phyloP scores from a whole-genome alignment of 768 basidiomycete genomes.

The Calvatia gigantea region DNA sequence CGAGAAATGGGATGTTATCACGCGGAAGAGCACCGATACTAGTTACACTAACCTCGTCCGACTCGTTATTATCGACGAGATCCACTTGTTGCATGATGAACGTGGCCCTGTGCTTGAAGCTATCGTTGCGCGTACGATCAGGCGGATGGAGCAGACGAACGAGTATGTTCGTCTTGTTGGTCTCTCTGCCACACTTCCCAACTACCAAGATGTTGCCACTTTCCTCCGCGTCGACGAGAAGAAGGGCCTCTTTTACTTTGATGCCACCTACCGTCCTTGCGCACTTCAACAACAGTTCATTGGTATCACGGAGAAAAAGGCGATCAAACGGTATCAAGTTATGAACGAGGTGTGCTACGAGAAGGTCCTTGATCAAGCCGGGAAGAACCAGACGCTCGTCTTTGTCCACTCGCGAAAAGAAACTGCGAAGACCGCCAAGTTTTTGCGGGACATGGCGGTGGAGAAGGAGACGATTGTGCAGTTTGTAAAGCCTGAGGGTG shows the following conservation, averaged over 20 bases:
- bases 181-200: conserved; percentile 95
- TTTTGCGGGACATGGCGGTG: conserved; percentile 90
- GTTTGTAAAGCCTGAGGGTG: conserved; percentile 92
- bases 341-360: conserved; percentile 99
- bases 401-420: conserved; percentile 99
- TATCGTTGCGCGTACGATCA: conserved; percentile 84
- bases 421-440: conserved; percentile 94
- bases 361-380: conserved; percentile 89
- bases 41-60: conserved; percentile 96
- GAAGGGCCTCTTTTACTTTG: conserved; percentile 96
- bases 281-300: conserved; percentile 96
- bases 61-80: conserved; percentile 97
- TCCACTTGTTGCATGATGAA: conserved; percentile 95
- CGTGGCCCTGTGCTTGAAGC: conserved; percentile 96
- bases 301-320: conserved; percentile 98
- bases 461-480: conserved; percentile 96
- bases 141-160: conserved; percentile 90
- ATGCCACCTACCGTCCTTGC: conserved; percentile 91
- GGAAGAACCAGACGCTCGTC: conserved; percentile 88
- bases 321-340: conserved; percentile 96
- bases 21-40: conserved; percentile 94
- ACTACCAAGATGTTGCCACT: conserved; percentile 95
- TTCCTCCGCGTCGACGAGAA: conserved; percentile 93
- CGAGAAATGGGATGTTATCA: conserved; percentile 99
- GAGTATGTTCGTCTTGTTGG: conserved; percentile 95